phyloP scores from a whole-genome alignment of 2,329 filamentous ascomycete species.

The Colletotrichum brevisporum region DNA sequence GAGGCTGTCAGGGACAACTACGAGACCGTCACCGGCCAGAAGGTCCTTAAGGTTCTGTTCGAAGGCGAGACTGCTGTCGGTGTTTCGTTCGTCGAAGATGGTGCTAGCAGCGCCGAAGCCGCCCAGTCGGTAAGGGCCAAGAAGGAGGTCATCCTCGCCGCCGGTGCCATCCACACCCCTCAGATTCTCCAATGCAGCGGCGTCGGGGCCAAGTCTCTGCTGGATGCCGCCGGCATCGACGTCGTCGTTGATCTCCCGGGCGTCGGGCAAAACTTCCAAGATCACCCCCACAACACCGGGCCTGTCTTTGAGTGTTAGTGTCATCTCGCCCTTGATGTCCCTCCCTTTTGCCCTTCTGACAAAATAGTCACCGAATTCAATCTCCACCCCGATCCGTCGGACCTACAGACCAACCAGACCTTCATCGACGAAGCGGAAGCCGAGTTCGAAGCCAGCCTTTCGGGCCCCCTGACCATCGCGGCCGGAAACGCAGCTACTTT shows the following conservation, averaged over 20 bases:
- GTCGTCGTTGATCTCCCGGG: slow-evolving; percentile 69
- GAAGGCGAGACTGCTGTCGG: slow-evolving; percentile 47
- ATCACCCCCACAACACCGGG: slow-evolving; percentile 48
- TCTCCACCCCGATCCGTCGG: slow-evolving; percentile 40
- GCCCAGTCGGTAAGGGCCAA: slow-evolving; percentile 42
- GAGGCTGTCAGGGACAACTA: slow-evolving; percentile 39
- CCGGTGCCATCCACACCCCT: slow-evolving; percentile 59
- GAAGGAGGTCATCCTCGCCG: slow-evolving; percentile 58
- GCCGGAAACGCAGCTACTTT: slow-evolving; percentile 42
- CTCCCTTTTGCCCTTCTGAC: not conserved
- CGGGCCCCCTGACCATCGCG: slow-evolving; percentile 42
- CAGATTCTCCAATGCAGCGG: slow-evolving; percentile 60
- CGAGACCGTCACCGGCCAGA: slow-evolving; percentile 45
- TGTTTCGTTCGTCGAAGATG: slow-evolving; percentile 42
- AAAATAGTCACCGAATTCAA: slow-evolving; percentile 41
- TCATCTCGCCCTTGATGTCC: not conserved
- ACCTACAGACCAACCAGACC: slow-evolving; percentile 38
- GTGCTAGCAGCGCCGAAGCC: slow-evolving; percentile 32
- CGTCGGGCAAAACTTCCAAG: slow-evolving; percentile 51
- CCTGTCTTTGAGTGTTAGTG: slow-evolving; percentile 41
- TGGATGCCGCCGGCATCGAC: slow-evolving; percentile 60
- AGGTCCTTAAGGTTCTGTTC: slow-evolving; percentile 56
- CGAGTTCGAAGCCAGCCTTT: slow-evolving; percentile 37
- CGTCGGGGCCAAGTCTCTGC: slow-evolving; percentile 53
- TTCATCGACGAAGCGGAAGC: slow-evolving; percentile 35